Base-by-base conservation (phyloP, 768 basidiomycete genomes). In the Tulasnella sp. region DNA sequence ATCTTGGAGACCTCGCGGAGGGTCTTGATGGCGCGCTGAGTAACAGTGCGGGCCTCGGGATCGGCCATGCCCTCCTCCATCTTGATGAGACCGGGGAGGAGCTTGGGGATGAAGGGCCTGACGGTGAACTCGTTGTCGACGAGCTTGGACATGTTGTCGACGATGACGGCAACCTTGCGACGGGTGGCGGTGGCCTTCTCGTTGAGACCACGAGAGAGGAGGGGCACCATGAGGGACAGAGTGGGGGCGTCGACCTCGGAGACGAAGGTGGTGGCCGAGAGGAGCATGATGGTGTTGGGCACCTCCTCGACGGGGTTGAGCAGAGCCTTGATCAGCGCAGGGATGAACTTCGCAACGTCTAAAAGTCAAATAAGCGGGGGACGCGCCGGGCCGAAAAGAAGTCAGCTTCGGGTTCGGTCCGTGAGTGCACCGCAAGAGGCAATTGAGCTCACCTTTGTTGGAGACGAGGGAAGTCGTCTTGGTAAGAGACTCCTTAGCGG, bases 221-320 rank as follows among this genome's bases (percentile, higher is more conserved):
- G 91, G 83, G 96, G 96, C 79, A 96, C 96, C 95, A 98, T 98
- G 81, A 98, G 91, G 82, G 96, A 98, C 81, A 98, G 92, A 81
- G 96, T 98, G 77, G 96, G 89, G 73, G 96, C 95, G 83, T 98
- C 96, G 86, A 98, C 96, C 89, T 98, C 96, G 74, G 96, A 94
- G 94, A 98, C 96, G 91, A 98, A 98, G 85, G 96, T 98, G 86
- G 96, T 98, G 78, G 96, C 91, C 86, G 96, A 95, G 86, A 98
- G 95, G 87, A 97, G 93, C 80, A 89, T 89, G 83, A 98, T 94
- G 83, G 96, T 98, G 82, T 91, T 92, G 82, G 96, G 93, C 78
- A 98, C 96, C 91, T 99, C 98, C 88, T 99, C 97, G 81, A 98
- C 95, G 82, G 98, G 98, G 89, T 99, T 96, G 87, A 98, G 95